phyloP scores from a whole-genome alignment of 1,284 basidiomycete genomes.

The Coniferiporia sulphurascens region DNA sequence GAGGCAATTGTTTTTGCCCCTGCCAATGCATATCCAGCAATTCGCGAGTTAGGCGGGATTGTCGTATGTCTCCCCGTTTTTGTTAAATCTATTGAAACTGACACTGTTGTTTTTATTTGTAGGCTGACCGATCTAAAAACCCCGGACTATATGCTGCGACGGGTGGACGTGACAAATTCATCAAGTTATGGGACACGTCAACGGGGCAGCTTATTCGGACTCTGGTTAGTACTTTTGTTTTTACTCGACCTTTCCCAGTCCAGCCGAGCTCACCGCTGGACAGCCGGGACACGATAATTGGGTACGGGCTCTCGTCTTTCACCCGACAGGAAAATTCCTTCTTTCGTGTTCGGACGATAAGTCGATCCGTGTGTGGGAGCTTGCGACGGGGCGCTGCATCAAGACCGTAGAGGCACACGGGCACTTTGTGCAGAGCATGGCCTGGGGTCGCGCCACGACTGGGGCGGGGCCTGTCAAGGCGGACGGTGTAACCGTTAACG shows the following conservation, averaged over 20 bases:
- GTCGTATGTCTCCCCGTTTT: constrained; percentile 25
- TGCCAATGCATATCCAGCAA: constrained; percentile 46
- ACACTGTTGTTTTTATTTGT: constrained; percentile 13
- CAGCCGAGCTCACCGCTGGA: constrained; percentile 3
- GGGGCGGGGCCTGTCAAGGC: constrained; percentile 36
- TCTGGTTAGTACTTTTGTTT: constrained; percentile 38
- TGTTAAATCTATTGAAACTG: constrained; percentile 20
- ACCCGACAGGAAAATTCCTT: constrained; percentile 68
- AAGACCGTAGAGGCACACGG: constrained; percentile 69
- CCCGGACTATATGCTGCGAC: constrained; percentile 56
- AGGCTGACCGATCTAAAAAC: constrained; percentile 28
- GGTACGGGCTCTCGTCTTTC: constrained; percentile 65
- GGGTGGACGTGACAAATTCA: constrained; percentile 67
- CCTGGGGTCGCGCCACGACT: constrained; percentile 56
- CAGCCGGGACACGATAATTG: constrained; percentile 66
- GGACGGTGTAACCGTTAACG: constrained; percentile 29
- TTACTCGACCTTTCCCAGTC: background rate
- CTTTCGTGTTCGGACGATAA: constrained; percentile 76
- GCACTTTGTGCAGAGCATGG: constrained; percentile 63
- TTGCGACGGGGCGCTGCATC: constrained; percentile 58
- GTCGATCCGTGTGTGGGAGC: constrained; percentile 73
- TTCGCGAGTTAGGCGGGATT: constrained; percentile 53
- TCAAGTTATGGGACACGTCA: constrained; percentile 66
- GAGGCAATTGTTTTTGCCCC: constrained; percentile 68
- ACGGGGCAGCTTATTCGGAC: constrained; percentile 65